phyloP scores from a whole-genome alignment of 371 early-diverging fungal genomes.

The Mortierella sp. region DNA sequence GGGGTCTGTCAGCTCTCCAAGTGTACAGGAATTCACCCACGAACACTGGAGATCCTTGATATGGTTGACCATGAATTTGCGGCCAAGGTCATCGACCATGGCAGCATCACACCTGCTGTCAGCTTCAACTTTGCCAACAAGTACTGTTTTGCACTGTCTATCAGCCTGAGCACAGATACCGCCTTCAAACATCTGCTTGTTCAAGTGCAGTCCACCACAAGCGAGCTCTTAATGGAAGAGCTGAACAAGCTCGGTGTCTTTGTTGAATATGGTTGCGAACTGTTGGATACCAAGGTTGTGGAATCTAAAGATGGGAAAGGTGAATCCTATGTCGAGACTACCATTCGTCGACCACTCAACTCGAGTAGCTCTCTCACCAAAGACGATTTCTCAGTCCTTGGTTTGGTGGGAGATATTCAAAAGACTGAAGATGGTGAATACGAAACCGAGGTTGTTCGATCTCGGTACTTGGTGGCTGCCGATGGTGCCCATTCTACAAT shows the following conservation, averaged over 20 bases:
- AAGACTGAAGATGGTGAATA: conserved; percentile 21
- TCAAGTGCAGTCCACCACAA: conserved; percentile 40
- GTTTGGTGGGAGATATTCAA: conserved; percentile 30
- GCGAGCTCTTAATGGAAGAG: conserved; percentile 17
- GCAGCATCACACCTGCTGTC: conserved; percentile 30
- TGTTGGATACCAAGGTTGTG: conserved; percentile 46
- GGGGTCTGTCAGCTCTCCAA: conserved; percentile 31
- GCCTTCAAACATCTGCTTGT: conserved; percentile 42
- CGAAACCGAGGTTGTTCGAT: conserved; percentile 21
- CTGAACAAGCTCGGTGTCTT: conserved; percentile 22
- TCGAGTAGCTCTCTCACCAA: conserved; percentile 13
- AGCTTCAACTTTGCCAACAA: conserved; percentile 22
- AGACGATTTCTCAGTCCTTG: conserved; percentile 37
- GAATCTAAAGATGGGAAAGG: conserved; percentile 8
- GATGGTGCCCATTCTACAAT: conserved; percentile 53
- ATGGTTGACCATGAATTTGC: conserved; percentile 15
- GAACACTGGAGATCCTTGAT: conserved; percentile 48
- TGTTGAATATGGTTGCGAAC: conserved; percentile 50
- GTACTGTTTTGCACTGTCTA: conserved; percentile 26
- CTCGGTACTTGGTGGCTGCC: conserved; percentile 49
- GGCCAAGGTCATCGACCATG: conserved; percentile 25
- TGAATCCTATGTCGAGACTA: conserved; percentile 26
- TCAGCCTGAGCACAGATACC: background rate
- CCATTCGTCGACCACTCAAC: conserved; percentile 26
- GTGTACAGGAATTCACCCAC: conserved; percentile 39